These are phyloP conservation scores for Fraxinus platypoda DNA, from an alignment of 305 asterid species.

Conservation along the genomic window DNA sequence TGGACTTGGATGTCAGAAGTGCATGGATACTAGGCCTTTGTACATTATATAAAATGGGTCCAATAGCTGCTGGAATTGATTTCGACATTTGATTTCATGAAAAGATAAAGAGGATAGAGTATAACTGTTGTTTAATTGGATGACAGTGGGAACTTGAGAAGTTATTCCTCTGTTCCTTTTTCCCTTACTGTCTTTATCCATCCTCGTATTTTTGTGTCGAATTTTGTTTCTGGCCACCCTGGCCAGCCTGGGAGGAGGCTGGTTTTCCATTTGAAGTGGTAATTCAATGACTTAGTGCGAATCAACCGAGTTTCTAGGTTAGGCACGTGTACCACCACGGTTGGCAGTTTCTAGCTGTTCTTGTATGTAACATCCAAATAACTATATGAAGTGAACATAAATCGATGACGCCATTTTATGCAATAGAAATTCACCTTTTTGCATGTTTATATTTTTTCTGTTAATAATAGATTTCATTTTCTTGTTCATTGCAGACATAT, in stretches of 20 bases:
- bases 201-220: neutral
- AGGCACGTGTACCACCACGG: neutral
- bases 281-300: neutral
- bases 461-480: neutral
- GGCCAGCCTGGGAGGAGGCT: neutral
- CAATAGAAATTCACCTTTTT: neutral
- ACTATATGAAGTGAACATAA: neutral
- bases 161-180: neutral
- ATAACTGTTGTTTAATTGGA: neutral
- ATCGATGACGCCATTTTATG: neutral
- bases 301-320: neutral
- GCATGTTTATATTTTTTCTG: neutral
- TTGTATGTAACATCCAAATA: neutral
- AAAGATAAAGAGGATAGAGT: neutral
- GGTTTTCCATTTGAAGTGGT: neutral
- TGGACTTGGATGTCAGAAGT: neutral
- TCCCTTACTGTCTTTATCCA: neutral
- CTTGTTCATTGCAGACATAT: neutral
- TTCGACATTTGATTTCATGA: neutral
- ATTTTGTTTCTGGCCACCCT: neutral
- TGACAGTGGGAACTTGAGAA: neutral
- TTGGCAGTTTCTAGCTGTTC: neutral
- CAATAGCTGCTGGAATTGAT: neutral
- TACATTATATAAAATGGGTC: neutral
- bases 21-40: neutral